These are phyloP conservation scores for Cytauxzoon felis DNA, from an alignment of 169 alveolate genomes.

Conservation along the genomic window DNA sequence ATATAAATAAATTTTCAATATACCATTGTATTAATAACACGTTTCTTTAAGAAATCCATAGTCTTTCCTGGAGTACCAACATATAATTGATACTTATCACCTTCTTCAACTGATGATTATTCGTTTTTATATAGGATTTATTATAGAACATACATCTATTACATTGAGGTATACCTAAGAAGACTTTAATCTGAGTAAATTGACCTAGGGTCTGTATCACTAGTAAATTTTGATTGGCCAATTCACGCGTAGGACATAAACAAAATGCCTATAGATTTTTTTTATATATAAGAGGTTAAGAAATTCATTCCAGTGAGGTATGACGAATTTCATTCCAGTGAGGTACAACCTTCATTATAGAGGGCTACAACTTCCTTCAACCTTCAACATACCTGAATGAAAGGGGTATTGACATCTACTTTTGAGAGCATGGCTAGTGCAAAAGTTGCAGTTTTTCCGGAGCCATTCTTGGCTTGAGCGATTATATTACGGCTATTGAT, in stretches of 20 bases:
- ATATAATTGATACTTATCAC: constrained; percentile 83
- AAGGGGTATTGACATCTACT: constrained; percentile 75
- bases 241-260: constrained; percentile 95
- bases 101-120: constrained; percentile 44
- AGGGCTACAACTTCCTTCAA: too few species aligned
- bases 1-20: not conserved
- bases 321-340: not conserved
- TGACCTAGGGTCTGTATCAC: constrained; percentile 88
- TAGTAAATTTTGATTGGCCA: constrained; percentile 89
- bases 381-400: constrained; percentile 47
- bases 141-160: constrained; percentile 59
- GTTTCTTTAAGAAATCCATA: constrained; percentile 88
- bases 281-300: not conserved
- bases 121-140: too few species aligned
- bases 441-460: constrained; percentile 97
- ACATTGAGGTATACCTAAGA: constrained; percentile 85
- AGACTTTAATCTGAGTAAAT: constrained; percentile 78
- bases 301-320: not conserved
- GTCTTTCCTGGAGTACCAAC: constrained; percentile 98
- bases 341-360: not conserved
- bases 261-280: constrained; percentile 81
- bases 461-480: constrained; percentile 96
- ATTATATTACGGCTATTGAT: constrained; percentile 71
- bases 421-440: constrained; percentile 88
- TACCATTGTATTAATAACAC: constrained; percentile 70